Base-by-base conservation (phyloP, 805 yeast species). In the Diddensiella transvaalensis region DNA sequence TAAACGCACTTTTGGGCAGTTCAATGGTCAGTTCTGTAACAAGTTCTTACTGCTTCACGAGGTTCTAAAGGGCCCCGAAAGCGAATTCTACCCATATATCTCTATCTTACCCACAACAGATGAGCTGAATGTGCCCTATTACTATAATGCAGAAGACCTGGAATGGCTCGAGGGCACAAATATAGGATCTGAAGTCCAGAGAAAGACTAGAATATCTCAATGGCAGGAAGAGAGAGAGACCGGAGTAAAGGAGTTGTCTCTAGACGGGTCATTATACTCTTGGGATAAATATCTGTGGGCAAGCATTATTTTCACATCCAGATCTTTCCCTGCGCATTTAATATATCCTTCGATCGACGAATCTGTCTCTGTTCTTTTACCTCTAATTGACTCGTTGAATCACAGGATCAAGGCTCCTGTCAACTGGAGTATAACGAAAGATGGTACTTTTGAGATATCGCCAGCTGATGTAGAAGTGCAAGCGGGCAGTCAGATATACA, bases 331-430 rank as follows among this genome's bases (percentile, higher is more conserved):
- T 1, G 65, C 69, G 11, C 75, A 78, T 43, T 65, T 86, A 35
- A 59, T 88, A n/a, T 55, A 60, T 32, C 63, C 72, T 3, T 50
- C 59, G 11, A 63, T 64, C 5, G 55, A 63, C 18, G 62, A 59
- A 1, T 75, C 74, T 51, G 46, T 68, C n/a, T 87, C 86, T 4
- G 82, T 90, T 73, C 68, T 90, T 21, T 65, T 84, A 19, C 97
- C 97, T 1, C 60, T 90, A 8, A 75, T 87, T 11, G 97, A 90
- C 61, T 66, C 87, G 15, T 66, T 89, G 45, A 90, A 90, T 60
- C 97, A 90, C 64, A 67, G 76, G 50, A 80, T 82, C 4, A 66
- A 61, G 26, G 69, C 82, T 0, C 70, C 77, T 17, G 90, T 87
- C 0, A 67, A 76, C 17, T 90, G 97, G 97, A 59, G 55, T 1